A percentile compares a stretch with the other conserved stretches of the same genome.
phyloP scores from a whole-genome alignment of 2,329 filamentous ascomycete species.

The Microdochium trichocladiopsis region DNA sequence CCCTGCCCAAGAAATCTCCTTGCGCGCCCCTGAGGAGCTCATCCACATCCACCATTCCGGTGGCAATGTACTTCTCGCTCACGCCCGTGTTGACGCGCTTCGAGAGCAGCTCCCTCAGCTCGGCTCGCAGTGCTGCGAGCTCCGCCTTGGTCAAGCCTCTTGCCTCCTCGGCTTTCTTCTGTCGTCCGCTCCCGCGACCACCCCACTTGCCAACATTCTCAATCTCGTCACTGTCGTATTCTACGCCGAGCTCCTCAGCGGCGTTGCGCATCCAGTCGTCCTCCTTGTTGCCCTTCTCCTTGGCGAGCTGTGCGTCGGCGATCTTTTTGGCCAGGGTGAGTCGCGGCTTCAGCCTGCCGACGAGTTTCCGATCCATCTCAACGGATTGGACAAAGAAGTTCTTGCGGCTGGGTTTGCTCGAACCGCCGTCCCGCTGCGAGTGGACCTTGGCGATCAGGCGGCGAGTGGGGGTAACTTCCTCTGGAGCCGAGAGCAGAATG shows the following conservation, averaged over 20 bases:
- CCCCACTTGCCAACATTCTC: conserved; percentile 54
- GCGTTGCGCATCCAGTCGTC: conserved; percentile 78
- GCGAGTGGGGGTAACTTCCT: conserved; percentile 80
- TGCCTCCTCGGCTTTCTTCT: conserved; percentile 67
- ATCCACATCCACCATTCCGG: conserved; percentile 77
- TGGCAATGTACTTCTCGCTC: conserved; percentile 77
- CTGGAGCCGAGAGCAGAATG: conserved; percentile 82
- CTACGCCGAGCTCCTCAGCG: conserved; percentile 87
- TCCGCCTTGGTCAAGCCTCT: conserved; percentile 65
- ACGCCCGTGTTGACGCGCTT: conserved; percentile 80
- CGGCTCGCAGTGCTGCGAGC: conserved; percentile 59
- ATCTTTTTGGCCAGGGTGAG: conserved; percentile 80
- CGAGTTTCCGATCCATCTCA: conserved; percentile 74
- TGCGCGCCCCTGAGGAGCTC: conserved; percentile 59
- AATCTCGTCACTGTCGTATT: conserved; percentile 87
- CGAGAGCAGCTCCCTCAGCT: conserved; percentile 63
- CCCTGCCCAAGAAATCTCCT: conserved; percentile 57
- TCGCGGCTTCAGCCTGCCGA: conserved; percentile 68
- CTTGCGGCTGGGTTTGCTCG: conserved; percentile 25
- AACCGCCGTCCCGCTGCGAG: conserved; percentile 41
- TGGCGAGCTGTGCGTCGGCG: conserved; percentile 74
- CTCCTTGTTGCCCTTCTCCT: conserved; percentile 78
- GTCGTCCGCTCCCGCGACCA: conserved; percentile 65
- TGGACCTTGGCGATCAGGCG: conserved; percentile 86
- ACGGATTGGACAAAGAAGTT: conserved; percentile 71